These are phyloP conservation scores for Aspergillus pseudoglaucus DNA, from an alignment of 2,329 filamentous ascomycete genomes.

Conservation along the genomic window DNA sequence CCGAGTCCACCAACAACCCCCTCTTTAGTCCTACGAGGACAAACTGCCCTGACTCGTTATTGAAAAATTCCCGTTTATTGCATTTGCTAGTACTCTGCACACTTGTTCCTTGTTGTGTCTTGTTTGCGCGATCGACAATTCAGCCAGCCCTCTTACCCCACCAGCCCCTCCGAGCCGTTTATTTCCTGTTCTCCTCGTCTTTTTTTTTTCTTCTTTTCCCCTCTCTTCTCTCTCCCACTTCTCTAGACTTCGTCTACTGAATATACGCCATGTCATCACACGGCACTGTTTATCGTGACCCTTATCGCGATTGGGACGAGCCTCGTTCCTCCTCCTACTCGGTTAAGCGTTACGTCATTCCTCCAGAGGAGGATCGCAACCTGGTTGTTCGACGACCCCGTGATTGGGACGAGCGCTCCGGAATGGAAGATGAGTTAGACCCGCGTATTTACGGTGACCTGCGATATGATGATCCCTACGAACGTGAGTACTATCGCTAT, in stretches of 20 bases:
- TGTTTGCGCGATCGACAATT: no score
- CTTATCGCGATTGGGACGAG: conserved; percentile 38
- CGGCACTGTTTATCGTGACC: conserved; percentile 32
- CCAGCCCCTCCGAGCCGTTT: no score
- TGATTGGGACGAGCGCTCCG: conserved; percentile 36
- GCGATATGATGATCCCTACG: conserved; percentile 40
- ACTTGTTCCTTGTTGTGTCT: no score
- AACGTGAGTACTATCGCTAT: conserved; percentile 44
- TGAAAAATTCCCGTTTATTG: no score
- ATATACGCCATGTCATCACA: conserved; percentile 20
- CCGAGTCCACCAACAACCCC: no score
- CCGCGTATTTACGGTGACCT: conserved; percentile 39
- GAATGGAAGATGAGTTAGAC: conserved; percentile 43
- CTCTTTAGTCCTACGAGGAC: no score
- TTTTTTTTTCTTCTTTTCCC: no score
- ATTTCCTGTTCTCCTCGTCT: no score
- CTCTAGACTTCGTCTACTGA: background rate
- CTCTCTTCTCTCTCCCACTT: no score
- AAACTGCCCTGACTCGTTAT: no score
- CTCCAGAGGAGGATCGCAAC: conserved; percentile 39
- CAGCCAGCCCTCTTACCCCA: no score
- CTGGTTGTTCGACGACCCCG: conserved; percentile 40
- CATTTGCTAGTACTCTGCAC: no score
- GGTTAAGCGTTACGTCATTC: conserved; percentile 53
- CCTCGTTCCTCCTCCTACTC: conserved; percentile 35